Base-by-base conservation (phyloP, 2,329 filamentous ascomycete species). In the Ustilaginoidea virens region DNA sequence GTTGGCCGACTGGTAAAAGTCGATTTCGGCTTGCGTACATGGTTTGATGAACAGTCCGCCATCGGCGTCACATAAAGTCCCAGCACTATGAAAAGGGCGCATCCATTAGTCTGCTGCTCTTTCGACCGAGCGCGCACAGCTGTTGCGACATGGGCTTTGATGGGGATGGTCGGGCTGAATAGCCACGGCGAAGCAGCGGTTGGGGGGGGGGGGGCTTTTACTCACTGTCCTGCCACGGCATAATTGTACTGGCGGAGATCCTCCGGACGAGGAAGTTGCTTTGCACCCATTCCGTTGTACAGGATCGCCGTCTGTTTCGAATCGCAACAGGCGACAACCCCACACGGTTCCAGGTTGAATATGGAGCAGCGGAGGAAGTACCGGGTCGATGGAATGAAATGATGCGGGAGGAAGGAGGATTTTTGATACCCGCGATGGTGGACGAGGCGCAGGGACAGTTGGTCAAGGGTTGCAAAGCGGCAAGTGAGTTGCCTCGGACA, bases 21-120 rank as follows among this genome's bases (percentile, higher is more conserved):
- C 66, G 43, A 96, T 73, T 57, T 98, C 90, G 38, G 74, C 66
- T 37, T 73, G 58, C 1, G 81, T 92, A 53, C 87, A 96, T 12
- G 90, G 90, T 56, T 98, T 98, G 48, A 94, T 82, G 49, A 98
- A 80, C 19, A 96, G 63, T 38, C 79, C 72, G 48, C 90, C 90
- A 30, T 81, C 74, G 31, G 69, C 63, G 46, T 92, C 83, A 48
- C 78, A 85, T 43, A 92, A 70, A 26, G 92, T 87, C 39, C 90
- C 90, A 41, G 92, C 86, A 57, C 86, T 94, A 47, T 6, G 14
- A 13, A 7, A 28, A 22, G 15, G 27, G 17, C 25, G 21, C 9
- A 23, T 25, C 13, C 10, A 26, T 28, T 17, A 29, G 25, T 17
- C 4, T 18, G 8, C 18, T 10, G 31, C 19, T 19, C 7, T 25